Percentiles rank a stretch among this genome's conserved stretches.
Conservation (phyloP, 2,329 filamentous ascomycete genomes). For the Westerdykella sp. region DNA sequence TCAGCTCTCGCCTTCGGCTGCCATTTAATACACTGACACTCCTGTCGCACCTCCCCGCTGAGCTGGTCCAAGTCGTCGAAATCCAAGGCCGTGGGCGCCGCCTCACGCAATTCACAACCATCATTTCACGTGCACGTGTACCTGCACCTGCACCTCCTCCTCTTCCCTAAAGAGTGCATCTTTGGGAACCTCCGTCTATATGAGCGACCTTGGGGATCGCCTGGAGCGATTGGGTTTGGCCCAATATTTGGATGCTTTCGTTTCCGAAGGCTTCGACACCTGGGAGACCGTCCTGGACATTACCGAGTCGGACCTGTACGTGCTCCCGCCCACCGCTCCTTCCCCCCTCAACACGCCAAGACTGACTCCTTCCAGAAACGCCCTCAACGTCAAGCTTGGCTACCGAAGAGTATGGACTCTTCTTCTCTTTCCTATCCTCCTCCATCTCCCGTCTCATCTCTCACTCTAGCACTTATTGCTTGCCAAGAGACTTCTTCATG, state of each 20-base stretch:
- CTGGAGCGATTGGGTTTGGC: slow-evolving; percentile 71
- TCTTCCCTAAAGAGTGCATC: background rate
- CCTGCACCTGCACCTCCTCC: background rate
- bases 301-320: slow-evolving; percentile 75
- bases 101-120: background rate
- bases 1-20: too few relatives aligned
- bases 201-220: slow-evolving; percentile 60
- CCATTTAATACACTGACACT: too few relatives aligned
- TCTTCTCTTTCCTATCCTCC: background rate
- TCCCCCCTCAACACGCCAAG: slow-evolving; percentile 3
- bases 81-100: background rate
- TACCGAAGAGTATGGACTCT: slow-evolving; percentile 62
- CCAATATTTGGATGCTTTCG: slow-evolving; percentile 67
- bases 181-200: slow-evolving; percentile 33
- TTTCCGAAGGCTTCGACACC: slow-evolving; percentile 75
- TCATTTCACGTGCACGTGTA: background rate
- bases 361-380: slow-evolving; percentile 49
- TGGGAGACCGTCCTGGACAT: slow-evolving; percentile 82
- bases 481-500: too few relatives aligned
- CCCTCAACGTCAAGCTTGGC: slow-evolving; percentile 70
- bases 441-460: too few relatives aligned
- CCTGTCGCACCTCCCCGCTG: too few relatives aligned
- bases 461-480: too few relatives aligned
- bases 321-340: background rate
- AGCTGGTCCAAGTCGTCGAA: too few relatives aligned